A percentile compares a stretch with the other conserved stretches of the same genome.
These are phyloP conservation scores for Aciculosporium take DNA, from an alignment of 2,329 filamentous ascomycete species.

Conservation along the genomic window DNA sequence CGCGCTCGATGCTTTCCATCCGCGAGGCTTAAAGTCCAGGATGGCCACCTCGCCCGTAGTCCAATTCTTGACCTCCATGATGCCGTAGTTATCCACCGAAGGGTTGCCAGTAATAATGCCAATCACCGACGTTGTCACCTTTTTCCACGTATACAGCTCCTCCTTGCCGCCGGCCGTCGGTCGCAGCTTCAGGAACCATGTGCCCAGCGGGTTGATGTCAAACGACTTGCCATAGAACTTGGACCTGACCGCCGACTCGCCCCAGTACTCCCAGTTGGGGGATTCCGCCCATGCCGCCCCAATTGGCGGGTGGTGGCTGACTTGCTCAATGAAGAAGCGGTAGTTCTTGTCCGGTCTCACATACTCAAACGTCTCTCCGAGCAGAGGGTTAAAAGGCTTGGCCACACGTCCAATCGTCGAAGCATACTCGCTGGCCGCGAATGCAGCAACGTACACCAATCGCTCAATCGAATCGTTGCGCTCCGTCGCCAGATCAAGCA, in stretches of 20 bases:
- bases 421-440: constrained; percentile 91
- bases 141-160: constrained; percentile 97
- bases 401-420: constrained; percentile 93
- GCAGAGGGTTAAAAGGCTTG: constrained; percentile 92
- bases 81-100: constrained; percentile 92
- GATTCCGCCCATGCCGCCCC: constrained; percentile 89
- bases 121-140: constrained; percentile 93
- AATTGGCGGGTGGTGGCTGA: constrained; percentile 91
- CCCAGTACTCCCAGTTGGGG: constrained; percentile 92
- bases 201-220: constrained; percentile 89
- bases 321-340: constrained; percentile 96
- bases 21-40: constrained; percentile 86
- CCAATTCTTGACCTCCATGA: constrained; percentile 96
- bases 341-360: constrained; percentile 92
- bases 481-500: constrained; percentile 78
- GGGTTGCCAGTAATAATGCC: constrained; percentile 96
- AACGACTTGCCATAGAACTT: constrained; percentile 98
- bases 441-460: constrained; percentile 86
- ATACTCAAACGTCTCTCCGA: constrained; percentile 96
- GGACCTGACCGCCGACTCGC: constrained; percentile 86
- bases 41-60: constrained; percentile 83
- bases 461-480: constrained; percentile 78
- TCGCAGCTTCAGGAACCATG: constrained; percentile 84
- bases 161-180: constrained; percentile 60
- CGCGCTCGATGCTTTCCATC: constrained; percentile 88